These are phyloP conservation scores for Petunia axillaris DNA, from an alignment of 257 asterid genomes.

Conservation along the genomic window DNA sequence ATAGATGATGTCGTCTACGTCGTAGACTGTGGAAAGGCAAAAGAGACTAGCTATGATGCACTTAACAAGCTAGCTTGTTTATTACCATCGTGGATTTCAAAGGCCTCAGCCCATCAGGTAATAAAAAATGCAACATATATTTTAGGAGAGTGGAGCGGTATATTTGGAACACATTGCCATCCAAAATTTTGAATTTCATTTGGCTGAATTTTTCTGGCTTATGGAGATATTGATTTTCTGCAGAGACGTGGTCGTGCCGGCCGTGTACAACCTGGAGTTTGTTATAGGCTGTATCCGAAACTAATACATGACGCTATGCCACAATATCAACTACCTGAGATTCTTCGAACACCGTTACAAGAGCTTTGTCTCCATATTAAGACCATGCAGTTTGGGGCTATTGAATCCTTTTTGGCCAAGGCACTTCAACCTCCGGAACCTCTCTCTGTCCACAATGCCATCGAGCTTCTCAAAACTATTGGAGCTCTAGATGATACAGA, in stretches of 20 bases:
- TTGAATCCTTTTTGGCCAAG: conserved; percentile 76
- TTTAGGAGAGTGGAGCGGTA: background rate
- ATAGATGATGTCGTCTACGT: conserved; percentile 96
- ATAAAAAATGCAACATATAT: background rate
- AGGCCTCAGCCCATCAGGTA: conserved; percentile 99
- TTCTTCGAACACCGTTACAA: conserved; percentile 97
- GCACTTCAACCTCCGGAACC: conserved; percentile 97
- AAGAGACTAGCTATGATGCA: conserved; percentile 98
- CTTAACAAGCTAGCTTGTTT: conserved; percentile 94
- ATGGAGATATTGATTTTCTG: conserved; percentile 26
- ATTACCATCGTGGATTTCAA: conserved; percentile 97
- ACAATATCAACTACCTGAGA: conserved; percentile 92
- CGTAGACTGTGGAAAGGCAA: conserved; percentile 96
- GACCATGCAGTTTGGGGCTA: conserved; percentile 76
- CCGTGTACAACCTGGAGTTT: conserved; percentile 96
- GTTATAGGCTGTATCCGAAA: conserved; percentile 87
- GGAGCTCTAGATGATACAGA: conserved; percentile 90
- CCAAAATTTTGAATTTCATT: background rate
- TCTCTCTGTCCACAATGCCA: conserved; percentile 85
- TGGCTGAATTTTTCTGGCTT: conserved; percentile 8
- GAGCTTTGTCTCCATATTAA: conserved; percentile 95
- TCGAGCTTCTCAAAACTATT: conserved; percentile 92
- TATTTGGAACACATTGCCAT: conserved; percentile 4
- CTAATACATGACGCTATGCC: conserved; percentile 85
- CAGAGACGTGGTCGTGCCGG: conserved; percentile 99